Base-by-base conservation (phyloP, 1,284 basidiomycete genomes). In the Ganoderma resinaceum region DNA sequence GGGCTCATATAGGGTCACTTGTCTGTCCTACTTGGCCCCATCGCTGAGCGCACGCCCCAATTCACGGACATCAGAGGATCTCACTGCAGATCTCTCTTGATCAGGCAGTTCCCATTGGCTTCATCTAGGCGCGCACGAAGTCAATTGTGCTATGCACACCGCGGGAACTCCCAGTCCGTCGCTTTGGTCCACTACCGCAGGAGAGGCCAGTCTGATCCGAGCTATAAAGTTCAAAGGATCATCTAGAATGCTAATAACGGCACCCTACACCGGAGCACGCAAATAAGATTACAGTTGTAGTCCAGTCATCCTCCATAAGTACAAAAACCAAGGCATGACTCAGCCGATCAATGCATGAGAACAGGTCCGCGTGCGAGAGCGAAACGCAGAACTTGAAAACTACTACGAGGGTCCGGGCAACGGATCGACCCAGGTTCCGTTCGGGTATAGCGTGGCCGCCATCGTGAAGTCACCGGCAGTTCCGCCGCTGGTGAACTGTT, bases 341-440 rank as follows among this genome's bases (percentile, higher is more conserved):
- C 55, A 64, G 57, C 60, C 62, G 46, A 57, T 46, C 52, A 55
- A 26, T 37, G 26, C n/a, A 40, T 35, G 59, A 18, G 59, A 61
- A 42, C 59, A 9, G 43, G 29, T 2, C 9, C 18, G 11, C 18
- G 18, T n/a, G n/a, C 18, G 37, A 38, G 37, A 38, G 37, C 35
- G 23, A 40, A 38, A 26, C 37, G 37, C 23, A 23, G 58, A 60
- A 60, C 53, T 58, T 43, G n/a, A 3, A 12, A n/a, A 23, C 14
- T 26, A 60, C 79, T 78, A 91, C 43, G 92, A 90, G 60, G 91
- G 84, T 26, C 94, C 94, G 16, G 88, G 83, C 33, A 83, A 78
- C 33, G 94, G 89, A 76, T 93, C 86, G 18, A 90, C 83, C 91
- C 93, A 96, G 11, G 93, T 94, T 46, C 92, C 92, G 77, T 96